Evolutionary conservation across 192 early-diverging fungal genomes (phyloP).

Genomic region (Lunasporangiospora selenospora): DNA sequence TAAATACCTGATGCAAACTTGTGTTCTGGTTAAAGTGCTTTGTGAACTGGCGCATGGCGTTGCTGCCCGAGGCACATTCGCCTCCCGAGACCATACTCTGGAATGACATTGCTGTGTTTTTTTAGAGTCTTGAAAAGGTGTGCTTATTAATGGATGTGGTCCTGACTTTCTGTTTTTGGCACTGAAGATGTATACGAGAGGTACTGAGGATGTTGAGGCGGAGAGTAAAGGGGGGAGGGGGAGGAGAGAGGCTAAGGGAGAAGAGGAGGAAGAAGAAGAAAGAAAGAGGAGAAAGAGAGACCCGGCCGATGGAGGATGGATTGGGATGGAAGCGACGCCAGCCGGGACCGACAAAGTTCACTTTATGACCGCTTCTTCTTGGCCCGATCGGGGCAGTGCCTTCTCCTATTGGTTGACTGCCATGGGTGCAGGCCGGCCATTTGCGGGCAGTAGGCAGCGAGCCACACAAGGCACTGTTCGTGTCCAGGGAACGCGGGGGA

Average conservation of each 20-base stretch:
- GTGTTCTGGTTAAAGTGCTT: constrained; percentile 84
- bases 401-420: too few species aligned
- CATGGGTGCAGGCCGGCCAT: too few species aligned
- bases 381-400: too few species aligned
- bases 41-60: constrained; percentile 77
- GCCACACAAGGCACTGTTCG: too few species aligned
- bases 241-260: background rate
- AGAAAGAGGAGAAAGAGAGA: background rate
- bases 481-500: too few species aligned
- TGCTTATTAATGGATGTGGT: background rate
- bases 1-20: constrained; percentile 75
- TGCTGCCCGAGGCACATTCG: constrained; percentile 74
- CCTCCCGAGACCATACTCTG: constrained; percentile 59
- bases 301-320: too few species aligned
- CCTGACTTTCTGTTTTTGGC: too few species aligned
- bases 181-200: background rate
- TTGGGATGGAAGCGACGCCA: too few species aligned
- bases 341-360: too few species aligned
- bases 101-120: constrained; percentile 23
- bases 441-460: too few species aligned
- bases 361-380: too few species aligned
- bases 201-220: background rate
- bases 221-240: background rate
- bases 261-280: background rate
- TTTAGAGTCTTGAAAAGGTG: background rate